Percentiles rank a stretch among this genome's conserved stretches.
Conservation (phyloP, 2,329 filamentous ascomycete genomes). For the Sclerotinia trifoliorum region DNA sequence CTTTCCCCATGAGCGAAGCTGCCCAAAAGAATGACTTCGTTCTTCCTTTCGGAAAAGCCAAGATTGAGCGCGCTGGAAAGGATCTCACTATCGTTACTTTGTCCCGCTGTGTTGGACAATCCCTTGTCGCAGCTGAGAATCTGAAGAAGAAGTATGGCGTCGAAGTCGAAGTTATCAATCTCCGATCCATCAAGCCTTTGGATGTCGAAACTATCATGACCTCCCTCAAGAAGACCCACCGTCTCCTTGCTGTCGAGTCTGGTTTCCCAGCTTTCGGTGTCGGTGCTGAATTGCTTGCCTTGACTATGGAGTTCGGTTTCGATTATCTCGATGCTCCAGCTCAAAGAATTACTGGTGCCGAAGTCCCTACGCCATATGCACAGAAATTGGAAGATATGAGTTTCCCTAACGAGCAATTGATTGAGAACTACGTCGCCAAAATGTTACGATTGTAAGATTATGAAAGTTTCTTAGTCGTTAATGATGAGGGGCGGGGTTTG, state of each 20-base stretch:
- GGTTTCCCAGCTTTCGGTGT: conserved; percentile 96
- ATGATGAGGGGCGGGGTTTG: conserved; percentile 2
- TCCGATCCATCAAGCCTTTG: conserved; percentile 94
- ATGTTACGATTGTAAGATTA: conserved; percentile 69
- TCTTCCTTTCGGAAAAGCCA: conserved; percentile 96
- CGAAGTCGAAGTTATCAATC: conserved; percentile 95
- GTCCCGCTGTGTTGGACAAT: conserved; percentile 93
- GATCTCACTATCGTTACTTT: conserved; percentile 94
- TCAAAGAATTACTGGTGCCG: conserved; percentile 90
- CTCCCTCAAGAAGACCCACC: conserved; percentile 97
- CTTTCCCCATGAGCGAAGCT: conserved; percentile 96
- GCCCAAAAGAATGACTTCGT: conserved; percentile 97
- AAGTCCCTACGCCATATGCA: conserved; percentile 96
- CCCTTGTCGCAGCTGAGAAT: conserved; percentile 80
- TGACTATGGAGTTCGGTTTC: conserved; percentile 96
- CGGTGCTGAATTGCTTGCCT: conserved; percentile 84
- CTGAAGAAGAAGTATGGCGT: conserved; percentile 96
- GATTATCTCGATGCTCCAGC: conserved; percentile 96
- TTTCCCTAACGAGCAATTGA: conserved; percentile 88
- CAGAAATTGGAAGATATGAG: conserved; percentile 89
- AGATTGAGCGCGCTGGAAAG: conserved; percentile 94
- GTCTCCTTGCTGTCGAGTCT: conserved; percentile 87
- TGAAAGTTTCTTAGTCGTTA: neutral
- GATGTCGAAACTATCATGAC: conserved; percentile 94
- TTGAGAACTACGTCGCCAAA: conserved; percentile 86